These are phyloP conservation scores for Eucalyptus virginea DNA, from an alignment of 345 rosid genomes.

Conservation along the genomic window DNA sequence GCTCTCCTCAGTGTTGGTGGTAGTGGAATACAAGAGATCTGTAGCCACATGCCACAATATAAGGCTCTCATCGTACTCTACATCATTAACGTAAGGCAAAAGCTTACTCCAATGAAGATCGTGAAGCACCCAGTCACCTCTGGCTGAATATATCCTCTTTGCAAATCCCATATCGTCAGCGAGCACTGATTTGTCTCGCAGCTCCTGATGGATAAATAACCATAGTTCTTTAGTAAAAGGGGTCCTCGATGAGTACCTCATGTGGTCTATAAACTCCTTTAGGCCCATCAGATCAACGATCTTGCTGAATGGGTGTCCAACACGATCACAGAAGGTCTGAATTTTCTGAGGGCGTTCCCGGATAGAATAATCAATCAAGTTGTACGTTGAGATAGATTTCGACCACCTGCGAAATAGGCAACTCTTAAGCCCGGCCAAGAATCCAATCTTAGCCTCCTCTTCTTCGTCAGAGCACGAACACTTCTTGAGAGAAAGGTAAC, in stretches of 20 bases:
- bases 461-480: background rate
- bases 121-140: constrained; percentile 45
- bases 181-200: constrained; percentile 15
- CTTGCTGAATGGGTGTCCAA: background rate
- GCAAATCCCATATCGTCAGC: constrained; percentile 29
- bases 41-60: constrained; percentile 52
- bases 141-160: constrained; percentile 31
- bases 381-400: background rate
- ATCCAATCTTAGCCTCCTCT: background rate
- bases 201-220: constrained; percentile 31
- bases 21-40: constrained; percentile 12
- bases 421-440: background rate
- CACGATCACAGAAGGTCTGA: background rate
- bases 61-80: constrained; percentile 37
- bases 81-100: constrained; percentile 10
- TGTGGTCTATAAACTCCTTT: constrained; percentile 17
- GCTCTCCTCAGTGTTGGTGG: background rate
- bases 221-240: constrained; percentile 33
- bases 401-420: background rate
- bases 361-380: background rate
- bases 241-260: constrained; percentile 13
- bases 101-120: background rate
- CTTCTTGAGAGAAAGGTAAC: background rate
- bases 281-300: constrained; percentile 1
- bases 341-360: background rate